These are phyloP conservation scores for Mortierella sp. DNA, from an alignment of 371 early-diverging fungal species.

Conservation along the genomic window DNA sequence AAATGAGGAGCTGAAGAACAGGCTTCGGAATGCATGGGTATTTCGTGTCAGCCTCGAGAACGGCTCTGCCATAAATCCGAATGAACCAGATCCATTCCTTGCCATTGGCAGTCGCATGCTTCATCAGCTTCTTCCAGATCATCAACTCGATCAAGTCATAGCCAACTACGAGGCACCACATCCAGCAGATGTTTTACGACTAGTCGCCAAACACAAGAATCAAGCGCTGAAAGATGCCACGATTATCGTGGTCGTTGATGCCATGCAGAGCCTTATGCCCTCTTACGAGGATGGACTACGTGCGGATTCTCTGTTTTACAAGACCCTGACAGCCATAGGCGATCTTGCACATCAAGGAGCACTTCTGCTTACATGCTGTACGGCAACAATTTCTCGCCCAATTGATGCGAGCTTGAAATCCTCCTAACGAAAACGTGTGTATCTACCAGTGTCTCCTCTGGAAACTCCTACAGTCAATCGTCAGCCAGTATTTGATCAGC, in stretches of 20 bases:
- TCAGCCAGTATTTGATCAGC: not conserved
- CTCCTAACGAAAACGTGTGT: not conserved
- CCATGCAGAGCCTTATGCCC: not conserved
- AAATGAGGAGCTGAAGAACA: not conserved
- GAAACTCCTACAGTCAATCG: not conserved
- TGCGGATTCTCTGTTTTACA: conserved; percentile 10
- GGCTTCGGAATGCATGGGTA: not conserved
- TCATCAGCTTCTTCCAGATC: not conserved
- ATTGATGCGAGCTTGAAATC: conserved; percentile 10
- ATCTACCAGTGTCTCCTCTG: not conserved
- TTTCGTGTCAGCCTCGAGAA: not conserved
- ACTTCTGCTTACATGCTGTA: not conserved
- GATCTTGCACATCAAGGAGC: conserved; percentile 23
- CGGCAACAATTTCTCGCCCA: conserved; percentile 1
- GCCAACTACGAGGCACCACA: not conserved
- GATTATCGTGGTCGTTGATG: not conserved
- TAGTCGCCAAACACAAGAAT: not conserved
- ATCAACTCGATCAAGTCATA: not conserved
- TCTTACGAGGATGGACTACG: not conserved
- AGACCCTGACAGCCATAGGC: conserved; percentile 7
- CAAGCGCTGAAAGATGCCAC: not conserved
- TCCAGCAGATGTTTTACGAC: not conserved
- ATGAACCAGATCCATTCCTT: not conserved
- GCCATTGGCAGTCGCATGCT: not conserved
- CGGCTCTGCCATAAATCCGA: not conserved